These are phyloP conservation scores for Bipolaris cookei DNA, from an alignment of 2,329 filamentous ascomycete species.

Conservation along the genomic window DNA sequence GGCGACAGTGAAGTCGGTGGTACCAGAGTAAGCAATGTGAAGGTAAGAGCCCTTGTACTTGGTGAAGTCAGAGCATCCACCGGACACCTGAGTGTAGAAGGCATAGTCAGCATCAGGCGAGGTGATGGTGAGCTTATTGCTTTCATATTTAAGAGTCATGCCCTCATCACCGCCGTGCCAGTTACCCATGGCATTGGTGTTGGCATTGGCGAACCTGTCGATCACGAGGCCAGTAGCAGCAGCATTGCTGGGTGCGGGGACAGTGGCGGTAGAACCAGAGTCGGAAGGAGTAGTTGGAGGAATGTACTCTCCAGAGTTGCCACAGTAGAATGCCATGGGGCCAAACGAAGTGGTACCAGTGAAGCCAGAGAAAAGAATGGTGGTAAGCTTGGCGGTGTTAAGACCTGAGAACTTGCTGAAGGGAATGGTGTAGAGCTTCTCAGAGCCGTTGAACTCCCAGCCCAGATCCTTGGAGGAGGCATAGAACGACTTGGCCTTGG, in stretches of 20 bases:
- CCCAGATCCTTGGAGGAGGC: constrained; percentile 59
- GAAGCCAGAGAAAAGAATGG: constrained; percentile 59
- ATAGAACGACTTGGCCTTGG: constrained; percentile 44
- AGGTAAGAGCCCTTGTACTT: constrained; percentile 65
- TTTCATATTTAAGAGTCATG: constrained; percentile 60
- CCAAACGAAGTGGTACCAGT: constrained; percentile 59
- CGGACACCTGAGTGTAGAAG: constrained; percentile 65
- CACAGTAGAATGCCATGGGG: constrained; percentile 66
- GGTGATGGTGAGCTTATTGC: constrained; percentile 61
- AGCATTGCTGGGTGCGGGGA: constrained; percentile 58
- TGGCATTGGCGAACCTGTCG: constrained; percentile 63
- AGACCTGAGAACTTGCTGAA: constrained; percentile 60
- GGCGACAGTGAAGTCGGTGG: constrained; percentile 67
- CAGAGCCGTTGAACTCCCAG: constrained; percentile 66
- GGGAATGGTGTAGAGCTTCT: constrained; percentile 65
- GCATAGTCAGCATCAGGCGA: constrained; percentile 66
- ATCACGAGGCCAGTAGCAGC: constrained; percentile 60
- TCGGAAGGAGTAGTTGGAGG: constrained; percentile 52
- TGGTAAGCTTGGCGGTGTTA: constrained; percentile 60
- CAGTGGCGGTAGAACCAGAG: constrained; percentile 55
- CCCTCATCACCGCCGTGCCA: constrained; percentile 72
- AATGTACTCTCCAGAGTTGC: constrained; percentile 59
- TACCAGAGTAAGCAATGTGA: constrained; percentile 68
- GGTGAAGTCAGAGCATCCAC: constrained; percentile 63
- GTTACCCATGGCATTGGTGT: constrained; percentile 65